Conservation (phyloP, 106 monocot species). For the Dendrobium catenatum region DNA sequence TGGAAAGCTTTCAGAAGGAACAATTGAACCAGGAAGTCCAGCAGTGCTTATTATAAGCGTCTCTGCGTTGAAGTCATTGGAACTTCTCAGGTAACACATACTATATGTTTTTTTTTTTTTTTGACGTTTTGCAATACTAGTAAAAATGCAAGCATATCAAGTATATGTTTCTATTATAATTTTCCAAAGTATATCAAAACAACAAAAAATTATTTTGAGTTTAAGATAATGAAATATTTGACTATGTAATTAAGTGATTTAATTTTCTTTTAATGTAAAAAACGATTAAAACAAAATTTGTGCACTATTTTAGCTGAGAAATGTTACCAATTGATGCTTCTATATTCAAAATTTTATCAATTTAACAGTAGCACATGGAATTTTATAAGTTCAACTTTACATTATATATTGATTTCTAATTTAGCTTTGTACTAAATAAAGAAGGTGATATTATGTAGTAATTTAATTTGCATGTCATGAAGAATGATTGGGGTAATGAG, state of each 20-base stretch:
- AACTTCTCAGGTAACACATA: constrained; percentile 67
- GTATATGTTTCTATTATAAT: not conserved
- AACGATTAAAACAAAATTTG: not conserved
- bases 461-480: not conserved
- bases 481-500: no score
- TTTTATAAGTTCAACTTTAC: not conserved
- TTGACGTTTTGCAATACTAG: not conserved
- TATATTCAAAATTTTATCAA: not conserved
- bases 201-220: not conserved
- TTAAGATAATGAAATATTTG: not conserved
- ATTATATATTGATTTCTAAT: not conserved
- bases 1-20: constrained; percentile 44
- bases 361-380: not conserved
- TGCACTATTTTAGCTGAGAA: not conserved
- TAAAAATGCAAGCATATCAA: not conserved
- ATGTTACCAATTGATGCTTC: not conserved
- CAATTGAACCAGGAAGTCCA: constrained; percentile 58
- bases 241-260: not conserved
- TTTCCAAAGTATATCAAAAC: not conserved
- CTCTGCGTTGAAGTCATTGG: constrained; percentile 79
- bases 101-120: not conserved
- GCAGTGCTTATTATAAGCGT: constrained; percentile 63
- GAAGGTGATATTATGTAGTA: not conserved
- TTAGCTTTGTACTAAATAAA: not conserved
- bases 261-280: not conserved